Evolutionary conservation across 208 protist genomes (phyloP), one percentile per base, ranked within the genome.

Genomic region (Acanthamoeba royreba): DNA sequence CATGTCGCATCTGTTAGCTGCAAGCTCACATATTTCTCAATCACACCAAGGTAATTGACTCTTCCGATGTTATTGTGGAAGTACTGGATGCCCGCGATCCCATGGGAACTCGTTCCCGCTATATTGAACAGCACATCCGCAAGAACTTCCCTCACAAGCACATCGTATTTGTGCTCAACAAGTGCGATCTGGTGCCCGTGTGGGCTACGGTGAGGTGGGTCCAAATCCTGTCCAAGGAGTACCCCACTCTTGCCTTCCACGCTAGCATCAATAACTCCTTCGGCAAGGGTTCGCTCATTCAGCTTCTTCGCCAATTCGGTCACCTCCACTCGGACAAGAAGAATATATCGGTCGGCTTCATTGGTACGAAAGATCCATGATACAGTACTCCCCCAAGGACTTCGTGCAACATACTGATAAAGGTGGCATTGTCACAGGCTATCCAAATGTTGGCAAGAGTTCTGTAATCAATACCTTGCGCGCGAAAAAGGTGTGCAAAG

Each of bases 151-250:
- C 98, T 85, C 99, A 99, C 97, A 99, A 99, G 94, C 99, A 99
- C 93, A 98, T 99, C 89, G 96, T 99, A 8, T 98, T 99, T 40
- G 95, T 99, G n/a, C 95, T 99, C 4, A 99, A 99, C 98, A 99
- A 99, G 97, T 99, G 99, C 96, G 99, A 99, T 96, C 97, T 99
- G 19, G 98, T 99, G 8, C 99, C 99, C 13, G 98, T 99, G 1
- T 99, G 99, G 99, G 98, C 98, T 2, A 99, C 99, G 0, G 94
- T 96, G 1, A 92, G 96, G 19, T 99, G 99, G 99, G 97, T 99
- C 43, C 97, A 99, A 86, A 95, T 99, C 31, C 96, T 99, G 19
- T 99, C 98, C 66, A 98, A 99, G 61, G 99, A 99, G 83, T 99
- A 99, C 95, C 99, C 99, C 22, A 99, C 99, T 0, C 95, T 99